Conservation (phyloP, 257 asterid genomes). For the Salvia miltiorrhiza region DNA sequence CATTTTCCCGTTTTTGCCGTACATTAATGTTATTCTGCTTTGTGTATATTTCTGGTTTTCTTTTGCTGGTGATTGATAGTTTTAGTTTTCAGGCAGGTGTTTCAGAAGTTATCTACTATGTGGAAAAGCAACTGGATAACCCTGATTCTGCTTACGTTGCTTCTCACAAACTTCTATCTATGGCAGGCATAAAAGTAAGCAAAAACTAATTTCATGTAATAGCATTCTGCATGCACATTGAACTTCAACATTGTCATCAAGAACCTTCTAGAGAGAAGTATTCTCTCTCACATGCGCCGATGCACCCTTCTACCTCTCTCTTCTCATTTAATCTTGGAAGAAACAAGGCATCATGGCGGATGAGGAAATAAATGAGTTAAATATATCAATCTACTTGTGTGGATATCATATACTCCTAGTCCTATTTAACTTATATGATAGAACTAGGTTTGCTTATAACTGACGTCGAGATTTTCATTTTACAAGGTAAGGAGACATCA, state of each 20-base stretch:
- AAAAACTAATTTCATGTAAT: not conserved
- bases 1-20: not conserved
- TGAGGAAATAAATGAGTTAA: not conserved
- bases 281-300: conserved; percentile 2
- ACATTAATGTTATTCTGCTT: not conserved
- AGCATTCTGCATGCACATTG: conserved; percentile 16
- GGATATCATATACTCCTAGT: too few relatives aligned
- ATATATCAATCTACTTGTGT: not conserved
- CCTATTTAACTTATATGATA: too few relatives aligned
- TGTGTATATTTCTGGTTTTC: not conserved
- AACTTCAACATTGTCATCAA: conserved; percentile 12
- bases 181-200: conserved; percentile 88
- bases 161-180: conserved; percentile 71
- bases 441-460: not conserved
- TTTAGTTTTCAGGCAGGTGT: conserved; percentile 73
- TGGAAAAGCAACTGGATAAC: conserved; percentile 68
- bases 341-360: too few relatives aligned
- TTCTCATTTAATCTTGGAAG: too few relatives aligned
- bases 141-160: conserved; percentile 64
- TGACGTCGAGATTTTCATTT: conserved; percentile 14
- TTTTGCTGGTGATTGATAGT: conserved; percentile 10
- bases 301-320: not conserved
- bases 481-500: conserved; percentile 76
- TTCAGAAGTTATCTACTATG: conserved; percentile 78
- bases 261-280: not conserved